These are phyloP conservation scores for Tremella yokohamensis DNA, from an alignment of 768 basidiomycete genomes.

Conservation along the genomic window DNA sequence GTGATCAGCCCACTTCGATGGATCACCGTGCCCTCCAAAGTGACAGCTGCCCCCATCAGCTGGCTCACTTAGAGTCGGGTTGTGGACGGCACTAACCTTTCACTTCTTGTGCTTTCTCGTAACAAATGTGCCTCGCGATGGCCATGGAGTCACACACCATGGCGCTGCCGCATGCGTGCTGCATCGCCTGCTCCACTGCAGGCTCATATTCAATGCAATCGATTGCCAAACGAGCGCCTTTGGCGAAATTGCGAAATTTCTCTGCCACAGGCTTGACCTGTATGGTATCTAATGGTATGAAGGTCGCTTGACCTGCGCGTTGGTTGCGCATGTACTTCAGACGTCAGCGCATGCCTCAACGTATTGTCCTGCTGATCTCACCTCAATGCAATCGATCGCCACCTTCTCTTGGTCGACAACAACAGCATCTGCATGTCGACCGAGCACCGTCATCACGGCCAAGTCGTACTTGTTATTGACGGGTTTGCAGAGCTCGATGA, in stretches of 20 bases:
- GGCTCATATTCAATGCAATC: conserved; percentile 80
- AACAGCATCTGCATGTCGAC: conserved; percentile 89
- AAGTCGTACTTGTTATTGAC: conserved; percentile 86
- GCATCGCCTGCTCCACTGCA: conserved; percentile 86
- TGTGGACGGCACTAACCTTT: conserved; percentile 65
- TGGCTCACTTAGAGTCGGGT: too few relatives aligned
- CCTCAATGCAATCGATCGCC: conserved; percentile 96
- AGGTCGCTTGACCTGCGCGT: conserved; percentile 91
- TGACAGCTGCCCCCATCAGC: conserved; percentile 66
- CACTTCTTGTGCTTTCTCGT: conserved; percentile 91
- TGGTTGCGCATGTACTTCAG: conserved; percentile 89
- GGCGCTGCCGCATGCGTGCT: conserved; percentile 92
- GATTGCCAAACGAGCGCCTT: conserved; percentile 78
- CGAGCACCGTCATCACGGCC: conserved; percentile 85
- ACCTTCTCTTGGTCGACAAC: conserved; percentile 97
- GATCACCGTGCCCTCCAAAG: conserved; percentile 91
- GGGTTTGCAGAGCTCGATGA: conserved; percentile 92
- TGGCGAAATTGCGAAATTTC: conserved; percentile 86
- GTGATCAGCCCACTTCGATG: conserved; percentile 97
- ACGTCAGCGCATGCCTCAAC: neutral
- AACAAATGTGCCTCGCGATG: conserved; percentile 81
- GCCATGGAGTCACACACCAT: conserved; percentile 95
- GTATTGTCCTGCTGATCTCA: conserved; percentile 43
- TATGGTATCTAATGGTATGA: conserved; percentile 97
- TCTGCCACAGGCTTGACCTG: conserved; percentile 90